Evolutionary conservation across 495 filamentous ascomycete genomes (phyloP), one percentile per base, ranked within the genome.

Genomic region (Penicillium pulvis): DNA sequence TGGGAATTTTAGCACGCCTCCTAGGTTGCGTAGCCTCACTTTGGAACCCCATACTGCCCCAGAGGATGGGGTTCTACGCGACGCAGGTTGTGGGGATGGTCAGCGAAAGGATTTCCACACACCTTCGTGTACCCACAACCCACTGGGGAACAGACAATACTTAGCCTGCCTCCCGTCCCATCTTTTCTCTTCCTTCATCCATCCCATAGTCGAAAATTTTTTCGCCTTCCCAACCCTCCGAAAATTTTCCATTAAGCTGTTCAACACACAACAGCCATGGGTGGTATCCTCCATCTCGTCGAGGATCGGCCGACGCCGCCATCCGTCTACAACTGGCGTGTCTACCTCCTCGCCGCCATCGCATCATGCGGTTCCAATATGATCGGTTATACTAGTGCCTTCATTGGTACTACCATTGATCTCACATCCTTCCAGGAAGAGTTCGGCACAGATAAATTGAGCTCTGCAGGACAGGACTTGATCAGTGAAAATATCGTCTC

Each of bases 291-390:
- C 57, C 72, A 75, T 20, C 71, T 87, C 47, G 80, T 83, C 52
- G 85, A 90, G 70, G 86, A 90, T 66, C 70, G 84, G 67, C 84
- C 85, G 30, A 87, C 87, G 63, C 85, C 85, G 1, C 72, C 74
- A 55, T 74, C 78, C 44, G 88, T 91, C 62, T 91, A 90, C 81
- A 91, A 91, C 75, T 91, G 87, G 87, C 76, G 86, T 39, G 81
- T 91, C 46, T 91, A 88, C 61, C 68, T 75, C 20, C 83, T 79
- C 46, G 85, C 86, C 6, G 72, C 76, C 28, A 75, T 89, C 39
- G 86, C 87, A 30, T 86, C 85, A 39, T 88, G 87, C 60, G 87
- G 85, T 60, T 83, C 87, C 59, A 86, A 85, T 59, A 89, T 84
- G 83, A 89, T 87, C 62, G 87, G 88, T 36, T 90, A 89, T 66